Base-by-base conservation (phyloP, 345 rosid genomes). In the Luvunga scandens region DNA sequence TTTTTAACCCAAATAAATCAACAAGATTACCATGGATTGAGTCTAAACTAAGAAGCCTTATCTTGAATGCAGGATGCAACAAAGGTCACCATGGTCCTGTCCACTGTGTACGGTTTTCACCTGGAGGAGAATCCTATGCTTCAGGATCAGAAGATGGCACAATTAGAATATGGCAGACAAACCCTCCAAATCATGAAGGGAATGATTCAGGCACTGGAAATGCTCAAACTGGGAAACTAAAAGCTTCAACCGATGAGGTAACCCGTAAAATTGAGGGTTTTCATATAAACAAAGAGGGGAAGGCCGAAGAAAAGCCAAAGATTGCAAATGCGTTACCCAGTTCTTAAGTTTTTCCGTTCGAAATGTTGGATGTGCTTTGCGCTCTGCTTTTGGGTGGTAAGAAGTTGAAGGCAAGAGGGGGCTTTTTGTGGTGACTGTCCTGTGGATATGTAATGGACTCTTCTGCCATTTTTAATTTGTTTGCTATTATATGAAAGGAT, bases 11-110 rank as follows among this genome's bases (percentile, higher is more conserved):
- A 69, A 45, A 69, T 14, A 48, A 45, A 45, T 66, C 16, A 56
- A 24, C 65, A 33, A 5, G 4, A 21, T 33, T n/a, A 14, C 18
- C 0, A 57, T 14, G 5, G 21, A 69, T 18, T 65, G n/a, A 2
- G 9, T 14, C 6, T 9, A 0, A 42, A 45, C 14, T 42, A 6
- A 42, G 42, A 69, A 42, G 57, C 2, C 56, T 27, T 12, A 4
- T 22, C 48, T 28, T 39, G 48, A 57, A 39, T 84, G 84, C 77
- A 96, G 98, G 91, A 78, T 94, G 99, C 93, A 96, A 96, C 86
- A 96, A 96, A 85, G 99, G 99, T 74, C 99, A 96, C 82, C 99
- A 96, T 30, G 99, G 99, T 82, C 98, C 98, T 12, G 92, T 96
- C 53, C 99, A 96, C 55, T 96, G 98, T 14, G 87, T 94, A 28